Evolutionary conservation across 768 basidiomycete species (phyloP).

Genomic region (Lactarius hengduanensis): DNA sequence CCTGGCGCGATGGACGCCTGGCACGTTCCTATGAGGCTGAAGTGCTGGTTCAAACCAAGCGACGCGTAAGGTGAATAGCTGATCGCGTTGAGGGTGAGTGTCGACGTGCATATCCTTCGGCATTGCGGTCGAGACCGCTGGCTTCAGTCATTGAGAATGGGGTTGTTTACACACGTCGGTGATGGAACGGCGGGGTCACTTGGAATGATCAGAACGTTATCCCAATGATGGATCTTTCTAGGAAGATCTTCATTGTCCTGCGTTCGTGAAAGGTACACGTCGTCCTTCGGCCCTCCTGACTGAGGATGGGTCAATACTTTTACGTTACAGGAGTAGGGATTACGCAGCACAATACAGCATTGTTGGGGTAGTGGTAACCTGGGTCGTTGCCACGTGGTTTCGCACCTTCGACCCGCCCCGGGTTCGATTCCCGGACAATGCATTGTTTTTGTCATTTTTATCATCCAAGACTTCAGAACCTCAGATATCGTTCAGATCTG

Average conservation of each 20-base stretch:
- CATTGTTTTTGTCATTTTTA: neutral
- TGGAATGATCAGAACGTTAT: neutral
- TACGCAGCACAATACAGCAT: neutral
- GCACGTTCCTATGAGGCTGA: neutral
- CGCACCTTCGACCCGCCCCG: conserved; percentile 25
- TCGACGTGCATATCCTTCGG: neutral
- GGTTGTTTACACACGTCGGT: neutral
- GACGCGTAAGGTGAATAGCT: neutral
- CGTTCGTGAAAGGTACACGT: conserved; percentile 28
- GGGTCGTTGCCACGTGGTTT: conserved; percentile 27
- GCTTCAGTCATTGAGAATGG: neutral
- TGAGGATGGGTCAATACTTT: too few species aligned
- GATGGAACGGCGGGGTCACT: neutral
- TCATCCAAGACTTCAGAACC: neutral
- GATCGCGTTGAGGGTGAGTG: neutral
- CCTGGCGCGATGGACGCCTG: neutral
- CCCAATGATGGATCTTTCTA: conserved; percentile 30
- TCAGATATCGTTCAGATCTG: too few species aligned
- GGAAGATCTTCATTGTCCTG: conserved; percentile 52
- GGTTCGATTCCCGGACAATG: conserved; percentile 28
- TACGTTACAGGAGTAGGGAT: too few species aligned
- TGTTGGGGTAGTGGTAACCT: conserved; percentile 31
- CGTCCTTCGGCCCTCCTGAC: too few species aligned
- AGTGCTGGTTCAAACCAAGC: conserved; percentile 8
- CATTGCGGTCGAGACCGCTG: conserved; percentile 4